These are phyloP conservation scores for Isochrysis galbana DNA, from an alignment of 78 protist genomes.

Conservation along the genomic window DNA sequence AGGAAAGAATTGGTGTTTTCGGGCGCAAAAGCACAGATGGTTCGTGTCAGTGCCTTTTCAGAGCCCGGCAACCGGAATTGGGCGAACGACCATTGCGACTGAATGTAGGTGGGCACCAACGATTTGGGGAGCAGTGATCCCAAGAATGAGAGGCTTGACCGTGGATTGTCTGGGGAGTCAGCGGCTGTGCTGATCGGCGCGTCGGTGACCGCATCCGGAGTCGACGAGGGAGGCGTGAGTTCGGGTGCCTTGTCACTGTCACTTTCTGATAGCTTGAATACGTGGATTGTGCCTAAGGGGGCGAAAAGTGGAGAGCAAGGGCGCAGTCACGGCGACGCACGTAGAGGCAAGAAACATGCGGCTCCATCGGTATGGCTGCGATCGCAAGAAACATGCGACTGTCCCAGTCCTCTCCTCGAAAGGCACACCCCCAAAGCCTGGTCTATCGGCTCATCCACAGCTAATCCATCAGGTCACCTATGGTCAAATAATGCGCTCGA, in stretches of 20 bases:
- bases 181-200: neutral
- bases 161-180: neutral
- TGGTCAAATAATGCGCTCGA: no score
- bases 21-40: conserved; percentile 85
- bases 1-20: conserved; percentile 62
- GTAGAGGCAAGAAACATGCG: no score
- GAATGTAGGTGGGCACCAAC: conserved; percentile 65
- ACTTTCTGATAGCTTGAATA: conserved; percentile 67
- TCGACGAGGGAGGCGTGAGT: neutral
- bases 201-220: neutral
- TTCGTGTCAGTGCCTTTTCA: neutral
- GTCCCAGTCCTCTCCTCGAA: no score
- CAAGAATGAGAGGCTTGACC: conserved; percentile 69
- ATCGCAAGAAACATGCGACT: no score
- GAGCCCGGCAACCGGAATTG: conserved; percentile 81
- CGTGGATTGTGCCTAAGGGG: conserved; percentile 80
- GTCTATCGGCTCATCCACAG: no score
- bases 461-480: no score
- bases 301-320: no score
- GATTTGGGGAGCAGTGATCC: conserved; percentile 73
- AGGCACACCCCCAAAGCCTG: no score
- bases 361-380: no score
- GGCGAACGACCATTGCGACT: conserved; percentile 93
- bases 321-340: no score
- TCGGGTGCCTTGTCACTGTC: conserved; percentile 10